Evolutionary conservation across 2,329 filamentous ascomycete genomes (phyloP), one percentile per base, ranked within the genome.

Genomic region (Alternaria sp.): DNA sequence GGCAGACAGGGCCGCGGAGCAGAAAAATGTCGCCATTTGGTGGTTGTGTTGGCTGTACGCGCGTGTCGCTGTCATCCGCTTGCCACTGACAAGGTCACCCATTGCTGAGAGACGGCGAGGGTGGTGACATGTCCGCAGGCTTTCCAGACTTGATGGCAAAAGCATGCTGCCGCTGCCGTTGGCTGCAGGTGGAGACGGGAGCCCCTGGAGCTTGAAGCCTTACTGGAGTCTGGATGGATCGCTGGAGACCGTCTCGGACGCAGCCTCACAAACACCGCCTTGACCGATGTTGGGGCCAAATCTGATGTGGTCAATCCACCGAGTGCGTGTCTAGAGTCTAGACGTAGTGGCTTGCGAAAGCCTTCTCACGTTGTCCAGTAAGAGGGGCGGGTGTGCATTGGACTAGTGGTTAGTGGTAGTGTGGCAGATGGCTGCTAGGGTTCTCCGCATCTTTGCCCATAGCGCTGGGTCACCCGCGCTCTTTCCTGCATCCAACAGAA

Each of bases 371-470:
- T 50, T 58, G 56, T 54, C 60, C 62, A 65, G 55, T 65, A 49
- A 54, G 24, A 51, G 10, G 29, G 37, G 17, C 17, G 41, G 31
- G 23, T 34, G 52, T 37, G 31, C 23, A 53, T 46, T 23, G 13
- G 40, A 53, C 58, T 51, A 58, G 37, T 49, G 52, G 58, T 62
- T 51, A 58, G 37, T 49, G 52, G 58, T 62, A 58, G 11, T 42
- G 61, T 59, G 66, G 60, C 56, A 61, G 58, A 56, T 65, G 62
- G 62, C 44, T 65, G 29, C 68, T 65, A 62, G 67, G 66, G 68
- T 73, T 72, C 72, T 72, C 72, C 71, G 69, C 69, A 63, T 67
- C 52, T 58, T 58, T 67, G 68, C 62, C 71, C 71, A 66, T 59
- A 62, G 63, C 65, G 60, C 60, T 66, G 72, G 71, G 70, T 72